Evolutionary conservation across 2,329 filamentous ascomycete species (phyloP).

Genomic region (Claviceps capensis): DNA sequence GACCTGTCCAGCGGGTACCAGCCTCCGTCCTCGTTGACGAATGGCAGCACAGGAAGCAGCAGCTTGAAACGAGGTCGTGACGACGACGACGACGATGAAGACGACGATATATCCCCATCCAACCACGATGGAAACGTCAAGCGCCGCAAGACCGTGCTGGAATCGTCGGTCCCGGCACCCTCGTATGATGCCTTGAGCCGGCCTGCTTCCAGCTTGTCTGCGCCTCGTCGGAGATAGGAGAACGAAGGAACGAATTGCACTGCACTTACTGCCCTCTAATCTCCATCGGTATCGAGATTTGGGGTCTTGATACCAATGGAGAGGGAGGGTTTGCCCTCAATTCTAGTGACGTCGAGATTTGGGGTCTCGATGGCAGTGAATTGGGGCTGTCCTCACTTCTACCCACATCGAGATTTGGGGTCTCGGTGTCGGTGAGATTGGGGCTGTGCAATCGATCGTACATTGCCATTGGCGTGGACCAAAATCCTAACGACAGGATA

Average conservation of each 20-base stretch:
- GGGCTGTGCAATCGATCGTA: too few relatives aligned
- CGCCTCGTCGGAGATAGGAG: slow-evolving; percentile 24
- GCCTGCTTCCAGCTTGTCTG: slow-evolving; percentile 30
- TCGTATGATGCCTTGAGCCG: slow-evolving; percentile 37
- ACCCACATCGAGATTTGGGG: too few relatives aligned
- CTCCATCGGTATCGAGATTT: too few relatives aligned
- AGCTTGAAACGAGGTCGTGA: slow-evolving; percentile 31
- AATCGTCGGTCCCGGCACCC: slow-evolving; percentile 38
- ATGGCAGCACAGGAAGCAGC: slow-evolving; percentile 35
- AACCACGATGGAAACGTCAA: slow-evolving; percentile 51
- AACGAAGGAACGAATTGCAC: background rate
- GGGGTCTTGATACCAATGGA: too few relatives aligned
- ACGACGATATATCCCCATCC: slow-evolving; percentile 43
- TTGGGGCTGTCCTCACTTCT: too few relatives aligned
- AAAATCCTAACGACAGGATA: too few relatives aligned
- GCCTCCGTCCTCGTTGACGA: slow-evolving; percentile 48
- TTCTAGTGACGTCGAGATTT: too few relatives aligned
- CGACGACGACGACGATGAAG: slow-evolving; percentile 44
- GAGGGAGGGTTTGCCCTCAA: too few relatives aligned
- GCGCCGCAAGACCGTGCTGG: slow-evolving; percentile 64
- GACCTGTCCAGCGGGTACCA: slow-evolving; percentile 54
- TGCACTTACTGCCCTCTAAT: too few relatives aligned
- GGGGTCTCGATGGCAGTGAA: too few relatives aligned
- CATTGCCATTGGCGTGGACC: too few relatives aligned
- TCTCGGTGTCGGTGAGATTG: too few relatives aligned